Evolutionary conservation across 257 asterid species (phyloP), one percentile per base, ranked within the genome.

Genomic region (Apocynum venetum): DNA sequence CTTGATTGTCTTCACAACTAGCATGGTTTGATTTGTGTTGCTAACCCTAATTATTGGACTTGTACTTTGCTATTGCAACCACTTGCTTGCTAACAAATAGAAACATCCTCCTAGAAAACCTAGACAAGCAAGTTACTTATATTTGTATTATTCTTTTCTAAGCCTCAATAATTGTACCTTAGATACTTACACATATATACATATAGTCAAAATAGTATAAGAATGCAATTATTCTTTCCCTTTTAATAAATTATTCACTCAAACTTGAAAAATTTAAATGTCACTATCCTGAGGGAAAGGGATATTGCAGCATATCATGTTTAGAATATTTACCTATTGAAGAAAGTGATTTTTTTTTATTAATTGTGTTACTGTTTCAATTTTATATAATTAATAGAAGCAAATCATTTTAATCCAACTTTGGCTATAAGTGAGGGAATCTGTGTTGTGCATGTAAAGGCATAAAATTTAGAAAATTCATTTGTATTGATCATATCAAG

Each of bases 51-150:
- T 56, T 19, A 4, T 56, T 56, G 72, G 9, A 66, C 0, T 41
- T 5, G 51, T 20, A 66, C 72, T 40, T 66, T 46, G 72, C 19
- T 40, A 56, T 66, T 19, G 44, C 75, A 71, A 48, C 60, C 75
- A 71, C 61, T 71, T 71, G 75, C 46, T 48, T 71, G 44, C 75
- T 25, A 71, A 71, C 61, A 49, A 47, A 25, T 35, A 25, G 41
- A 48, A 71, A 71, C 13, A 11, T 25, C 25, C n/a, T 71, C 43
- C 11, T 6, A 71, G 25, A 35, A 65, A 8, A 47, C 57, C 43
- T 25, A 48, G 11, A 48, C 57, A 49, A 48, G 20, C 52, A n/a
- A 71, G 14, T 11, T 19, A n/a, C 43, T 71, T 48, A 3, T 47
- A 46, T 48, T 49, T n/a, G 43, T 72, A 72, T 72, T 51, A 2